Conservation (phyloP, 768 basidiomycete genomes). For the Tylopilus rubrobrunneus region DNA sequence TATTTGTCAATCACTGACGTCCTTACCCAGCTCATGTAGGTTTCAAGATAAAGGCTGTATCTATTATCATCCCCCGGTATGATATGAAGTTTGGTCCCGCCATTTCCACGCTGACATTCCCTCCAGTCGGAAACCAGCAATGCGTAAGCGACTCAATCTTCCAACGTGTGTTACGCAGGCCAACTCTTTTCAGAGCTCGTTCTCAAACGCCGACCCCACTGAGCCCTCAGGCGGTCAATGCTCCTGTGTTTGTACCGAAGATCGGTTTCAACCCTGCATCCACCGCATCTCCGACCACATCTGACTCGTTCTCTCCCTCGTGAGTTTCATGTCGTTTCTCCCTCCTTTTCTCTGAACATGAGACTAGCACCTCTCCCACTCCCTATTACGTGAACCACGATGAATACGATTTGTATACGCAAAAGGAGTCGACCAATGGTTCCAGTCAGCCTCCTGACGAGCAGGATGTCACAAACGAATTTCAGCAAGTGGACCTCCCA, state of each 20-base stretch:
- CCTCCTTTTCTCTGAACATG: conserved; percentile 9
- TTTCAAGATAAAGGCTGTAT: conserved; percentile 83
- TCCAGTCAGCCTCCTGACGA: conserved; percentile 14
- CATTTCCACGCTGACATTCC: conserved; percentile 12
- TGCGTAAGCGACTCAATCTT: conserved; percentile 21
- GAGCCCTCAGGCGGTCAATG: conserved; percentile 71
- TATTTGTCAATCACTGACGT: not conserved
- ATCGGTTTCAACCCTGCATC: conserved; percentile 40
- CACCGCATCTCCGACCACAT: conserved; percentile 14
- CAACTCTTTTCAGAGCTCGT: conserved; percentile 29
- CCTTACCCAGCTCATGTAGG: conserved; percentile 62
- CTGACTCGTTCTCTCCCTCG: conserved; percentile 31
- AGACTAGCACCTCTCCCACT: conserved; percentile 24
- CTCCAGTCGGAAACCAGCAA: conserved; percentile 21
- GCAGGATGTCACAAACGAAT: conserved; percentile 15
- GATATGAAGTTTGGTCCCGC: conserved; percentile 27
- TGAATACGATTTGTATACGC: conserved; percentile 37
- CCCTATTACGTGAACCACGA: conserved; percentile 30
- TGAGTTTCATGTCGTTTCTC: conserved; percentile 8
- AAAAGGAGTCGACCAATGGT: conserved; percentile 3
- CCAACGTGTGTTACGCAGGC: not conserved
- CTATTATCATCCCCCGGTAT: conserved; percentile 75
- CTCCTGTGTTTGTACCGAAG: conserved; percentile 83
- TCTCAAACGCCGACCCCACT: conserved; percentile 40
- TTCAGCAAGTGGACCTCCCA: conserved; percentile 20